Evolutionary conservation across 495 filamentous ascomycete genomes (phyloP).

Genomic region (Penicillium taxi): DNA sequence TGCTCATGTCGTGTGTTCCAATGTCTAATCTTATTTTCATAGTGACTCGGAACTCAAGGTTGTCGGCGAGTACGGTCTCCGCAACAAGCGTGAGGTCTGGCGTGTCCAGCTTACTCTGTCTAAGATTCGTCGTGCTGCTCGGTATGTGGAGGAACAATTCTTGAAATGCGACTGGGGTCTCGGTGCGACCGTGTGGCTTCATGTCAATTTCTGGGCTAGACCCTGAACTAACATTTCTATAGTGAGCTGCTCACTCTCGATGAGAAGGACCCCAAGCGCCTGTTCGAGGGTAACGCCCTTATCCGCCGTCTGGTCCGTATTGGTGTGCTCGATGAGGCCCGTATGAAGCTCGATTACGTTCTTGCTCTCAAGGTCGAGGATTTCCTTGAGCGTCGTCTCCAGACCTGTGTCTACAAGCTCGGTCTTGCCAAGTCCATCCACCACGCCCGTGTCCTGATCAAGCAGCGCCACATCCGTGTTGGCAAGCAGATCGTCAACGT

Average conservation of each 20-base stretch:
- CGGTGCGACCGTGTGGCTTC: not conserved
- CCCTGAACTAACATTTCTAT: constrained; percentile 11
- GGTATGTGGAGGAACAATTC: constrained; percentile 51
- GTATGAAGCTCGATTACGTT: constrained; percentile 99
- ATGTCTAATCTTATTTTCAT: constrained; percentile 37
- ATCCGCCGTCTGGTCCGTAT: constrained; percentile 99
- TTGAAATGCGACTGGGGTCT: not conserved
- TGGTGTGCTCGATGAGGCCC: constrained; percentile 98
- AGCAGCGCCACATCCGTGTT: constrained; percentile 98
- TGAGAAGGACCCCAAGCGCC: constrained; percentile 99
- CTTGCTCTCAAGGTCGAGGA: constrained; percentile 96
- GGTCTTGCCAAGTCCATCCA: constrained; percentile 99
- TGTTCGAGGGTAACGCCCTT: constrained; percentile 99
- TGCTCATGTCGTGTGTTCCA: constrained; percentile 76
- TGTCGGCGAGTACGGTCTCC: constrained; percentile 97
- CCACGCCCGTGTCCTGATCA: constrained; percentile 98
- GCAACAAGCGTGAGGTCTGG: constrained; percentile 99
- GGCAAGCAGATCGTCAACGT: constrained; percentile 99
- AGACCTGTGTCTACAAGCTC: constrained; percentile 99
- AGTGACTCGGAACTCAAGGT: constrained; percentile 99
- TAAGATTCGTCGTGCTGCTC: constrained; percentile 99
- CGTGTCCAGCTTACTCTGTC: constrained; percentile 97
- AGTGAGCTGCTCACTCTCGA: constrained; percentile 99
- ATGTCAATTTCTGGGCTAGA: not conserved
- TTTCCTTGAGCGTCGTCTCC: constrained; percentile 97